Evolutionary conservation across 495 filamentous ascomycete species (phyloP), one percentile per base, ranked within the genome.

Genomic region (Xylaria intraflava): DNA sequence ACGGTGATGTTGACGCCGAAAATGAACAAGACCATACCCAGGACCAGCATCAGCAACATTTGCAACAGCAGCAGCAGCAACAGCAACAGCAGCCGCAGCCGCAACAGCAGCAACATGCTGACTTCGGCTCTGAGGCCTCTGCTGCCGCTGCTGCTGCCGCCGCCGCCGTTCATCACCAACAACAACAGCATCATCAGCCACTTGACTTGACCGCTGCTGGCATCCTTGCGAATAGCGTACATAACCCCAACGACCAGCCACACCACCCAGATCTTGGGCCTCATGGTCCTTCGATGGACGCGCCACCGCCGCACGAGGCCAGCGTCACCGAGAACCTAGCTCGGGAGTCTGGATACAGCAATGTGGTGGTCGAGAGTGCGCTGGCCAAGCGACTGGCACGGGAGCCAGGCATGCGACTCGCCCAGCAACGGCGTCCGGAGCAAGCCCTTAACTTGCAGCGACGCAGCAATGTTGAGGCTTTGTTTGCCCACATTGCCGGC

Each of bases 401-500:
- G 38, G 72, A 75, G 45, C 66, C 70, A 0, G 74, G 71, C 44
- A 64, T 71, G 56, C 72, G 74, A 2, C 66, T 67, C 29, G 73
- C 72, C 8, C 60, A 67, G 24, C 74, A 75, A 58, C 71, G 74
- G 10, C 69, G 72, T 17, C 69, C 70, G 3, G 72, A 74, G 35
- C 74, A 78, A 41, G 39, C 36, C 1, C 69, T 76, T 1, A 78
- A 78, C 56, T 51, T 78, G 0, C 62, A 55, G 14, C 67, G 74
- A 3, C 67, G 74, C 0, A 78, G 74, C 56, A 78, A 78, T 30
- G 74, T 78, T 10, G 74, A 78, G 46, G 74, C 74, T 1, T 46
- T 78, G 38, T 76, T 78, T 46, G 74, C 73, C 8, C 74, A 78
- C 50, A 75, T 78, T 24, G 68, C 73, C 1, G 74, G 74, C 23